Conservation (phyloP, 768 basidiomycete species). For the Tylopilus rubrobrunneus region DNA sequence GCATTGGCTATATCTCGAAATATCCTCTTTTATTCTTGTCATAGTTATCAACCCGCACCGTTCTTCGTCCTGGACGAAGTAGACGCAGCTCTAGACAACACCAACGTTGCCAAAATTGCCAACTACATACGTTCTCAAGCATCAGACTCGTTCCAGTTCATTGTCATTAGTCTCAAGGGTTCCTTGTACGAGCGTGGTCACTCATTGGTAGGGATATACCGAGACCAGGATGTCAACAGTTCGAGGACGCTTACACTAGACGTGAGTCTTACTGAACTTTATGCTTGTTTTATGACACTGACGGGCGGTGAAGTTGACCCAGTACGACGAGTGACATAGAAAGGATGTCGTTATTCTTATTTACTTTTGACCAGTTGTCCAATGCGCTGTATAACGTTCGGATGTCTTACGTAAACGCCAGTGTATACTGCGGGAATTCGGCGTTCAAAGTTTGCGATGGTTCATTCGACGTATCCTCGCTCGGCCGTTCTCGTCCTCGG, state of each 20-base stretch:
- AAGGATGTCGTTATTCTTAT: slow-evolving; percentile 23
- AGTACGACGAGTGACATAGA: slow-evolving; percentile 24
- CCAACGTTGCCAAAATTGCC: slow-evolving; percentile 95
- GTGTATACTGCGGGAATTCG: neutral
- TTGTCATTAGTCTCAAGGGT: slow-evolving; percentile 95
- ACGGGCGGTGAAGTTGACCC: slow-evolving; percentile 22
- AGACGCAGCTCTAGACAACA: slow-evolving; percentile 96
- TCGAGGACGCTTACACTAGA: slow-evolving; percentile 90
- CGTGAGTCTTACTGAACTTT: slow-evolving; percentile 40
- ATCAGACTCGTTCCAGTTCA: slow-evolving; percentile 85
- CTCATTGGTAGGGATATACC: slow-evolving; percentile 89
- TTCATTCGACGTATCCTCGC: slow-evolving; percentile 48
- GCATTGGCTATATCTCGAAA: neutral
- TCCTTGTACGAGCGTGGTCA: slow-evolving; percentile 88
- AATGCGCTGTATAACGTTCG: neutral
- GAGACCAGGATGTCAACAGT: slow-evolving; percentile 92
- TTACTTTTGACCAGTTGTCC: neutral
- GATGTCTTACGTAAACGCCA: neutral
- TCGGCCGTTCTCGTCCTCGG: slow-evolving; percentile 68
- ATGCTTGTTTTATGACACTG: slow-evolving; percentile 2
- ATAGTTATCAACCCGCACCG: slow-evolving; percentile 90
- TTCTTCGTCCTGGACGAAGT: slow-evolving; percentile 99
- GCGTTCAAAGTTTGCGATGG: slow-evolving; percentile 15
- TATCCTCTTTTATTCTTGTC: neutral
- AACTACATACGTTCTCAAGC: slow-evolving; percentile 87